A percentile compares a stretch with the other conserved stretches of the same genome.
Conservation (phyloP, 2,329 filamentous ascomycete species). For the Aspergillus cejpii region DNA sequence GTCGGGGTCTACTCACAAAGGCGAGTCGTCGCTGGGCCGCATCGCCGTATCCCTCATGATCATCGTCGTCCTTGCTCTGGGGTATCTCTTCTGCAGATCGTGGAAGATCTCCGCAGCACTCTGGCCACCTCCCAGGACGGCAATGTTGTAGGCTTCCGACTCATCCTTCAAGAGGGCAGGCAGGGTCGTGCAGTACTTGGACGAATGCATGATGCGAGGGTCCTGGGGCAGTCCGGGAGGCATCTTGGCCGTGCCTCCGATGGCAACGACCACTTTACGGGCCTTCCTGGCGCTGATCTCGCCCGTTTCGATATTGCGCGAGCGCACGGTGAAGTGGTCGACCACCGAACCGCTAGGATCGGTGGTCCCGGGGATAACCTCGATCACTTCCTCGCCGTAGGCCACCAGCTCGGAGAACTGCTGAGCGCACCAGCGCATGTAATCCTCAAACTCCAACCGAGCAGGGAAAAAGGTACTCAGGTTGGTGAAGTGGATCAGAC, state of each 20-base stretch:
- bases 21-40: conserved; percentile 87
- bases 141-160: conserved; percentile 58
- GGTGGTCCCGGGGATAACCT: conserved; percentile 56
- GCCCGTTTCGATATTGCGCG: conserved; percentile 51
- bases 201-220: conserved; percentile 77
- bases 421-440: conserved; percentile 83
- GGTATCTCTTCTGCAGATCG: conserved; percentile 75
- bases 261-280: conserved; percentile 55
- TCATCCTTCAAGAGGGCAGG: conserved; percentile 36
- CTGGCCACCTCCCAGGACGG: conserved; percentile 82
- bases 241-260: conserved; percentile 63
- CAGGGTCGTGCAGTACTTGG: conserved; percentile 60
- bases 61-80: conserved; percentile 68
- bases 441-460: conserved; percentile 87
- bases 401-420: conserved; percentile 67
- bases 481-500: conserved; percentile 89
- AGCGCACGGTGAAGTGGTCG: conserved; percentile 61
- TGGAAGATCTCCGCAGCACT: conserved; percentile 94
- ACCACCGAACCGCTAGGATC: conserved; percentile 46
- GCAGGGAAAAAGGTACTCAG: conserved; percentile 80
- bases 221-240: conserved; percentile 62
- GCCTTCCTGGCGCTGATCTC: conserved; percentile 36
- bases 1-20: conserved; percentile 60
- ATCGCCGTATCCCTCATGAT: conserved; percentile 78
- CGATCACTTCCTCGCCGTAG: conserved; percentile 71